Evolutionary conservation across 2,329 filamentous ascomycete species (phyloP), one percentile per base, ranked within the genome.

Genomic region (Monosporascus ibericus): DNA sequence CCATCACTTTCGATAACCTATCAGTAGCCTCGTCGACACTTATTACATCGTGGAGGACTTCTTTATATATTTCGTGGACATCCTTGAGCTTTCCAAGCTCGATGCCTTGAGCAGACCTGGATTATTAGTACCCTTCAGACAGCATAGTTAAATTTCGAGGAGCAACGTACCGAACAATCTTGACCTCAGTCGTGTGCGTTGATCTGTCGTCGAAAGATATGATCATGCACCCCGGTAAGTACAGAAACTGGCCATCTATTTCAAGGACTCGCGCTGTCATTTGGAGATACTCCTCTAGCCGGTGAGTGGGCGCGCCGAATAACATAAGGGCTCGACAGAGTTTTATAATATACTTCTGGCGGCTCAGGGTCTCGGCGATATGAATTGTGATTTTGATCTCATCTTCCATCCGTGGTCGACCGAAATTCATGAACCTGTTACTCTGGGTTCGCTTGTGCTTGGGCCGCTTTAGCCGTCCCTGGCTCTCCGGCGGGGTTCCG

Each of bases 201-300:
- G 72, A 70, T 57, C 72, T 66, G 55, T 91, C 87, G 63, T 87
- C 90, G 64, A 96, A 95, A 5, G 89, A 91, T 65, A 95, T 86
- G 54, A 95, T 87, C 91, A 96, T 96, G 62, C 88, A 92, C 0
- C 88, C 88, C 0, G 91, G 90, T 38, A 95, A 83, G 65, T 95
- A 96, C 25, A 95, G 72, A 59, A 92, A 95, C 63, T 95, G 89
- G 4, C 86, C 86, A 58, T 95, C 87, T 17, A 95, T 90, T 66
- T 90, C 87, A 34, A 96, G 78, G 1, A 92, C 87, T n/a, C 88
- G 80, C 1, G 90, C 85, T 5, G 88, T 89, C 87, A 91, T 94
- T 56, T 80, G 85, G 81, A 96, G 87, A 68, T 95, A 95, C 65
- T 95, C 87, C 68, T 96, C 91, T 20, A 96, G 75, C 8, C 91